These are phyloP conservation scores for Termitomyces bulborhizus DNA, from an alignment of 768 basidiomycete genomes.

Conservation along the genomic window DNA sequence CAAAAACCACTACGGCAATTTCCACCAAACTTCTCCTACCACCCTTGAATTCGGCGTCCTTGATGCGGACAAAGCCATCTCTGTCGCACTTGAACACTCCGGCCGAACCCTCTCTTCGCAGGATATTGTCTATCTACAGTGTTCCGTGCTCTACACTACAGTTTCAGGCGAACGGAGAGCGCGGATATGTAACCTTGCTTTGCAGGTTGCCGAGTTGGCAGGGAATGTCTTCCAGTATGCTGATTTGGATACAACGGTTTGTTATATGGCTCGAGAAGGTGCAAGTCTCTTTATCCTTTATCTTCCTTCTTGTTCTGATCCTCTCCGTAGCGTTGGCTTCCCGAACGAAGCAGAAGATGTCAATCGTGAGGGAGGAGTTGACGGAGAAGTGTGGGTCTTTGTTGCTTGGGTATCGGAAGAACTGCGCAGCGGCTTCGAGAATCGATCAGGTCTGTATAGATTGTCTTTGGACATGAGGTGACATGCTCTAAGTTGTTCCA, in stretches of 20 bases:
- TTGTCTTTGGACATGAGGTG: not conserved
- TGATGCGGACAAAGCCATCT: conserved; percentile 77
- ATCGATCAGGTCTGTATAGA: conserved; percentile 61
- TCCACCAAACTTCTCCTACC: conserved; percentile 57
- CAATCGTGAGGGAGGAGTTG: conserved; percentile 76
- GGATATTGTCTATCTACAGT: conserved; percentile 74
- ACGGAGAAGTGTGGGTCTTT: conserved; percentile 80
- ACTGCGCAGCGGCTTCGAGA: conserved; percentile 78
- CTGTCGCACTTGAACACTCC: conserved; percentile 69
- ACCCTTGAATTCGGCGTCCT: conserved; percentile 77
- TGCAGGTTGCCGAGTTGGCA: conserved; percentile 78
- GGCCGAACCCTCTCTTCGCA: conserved; percentile 58
- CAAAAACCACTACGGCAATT: conserved; percentile 62
- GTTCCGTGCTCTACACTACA: conserved; percentile 84
- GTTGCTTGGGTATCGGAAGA: conserved; percentile 78
- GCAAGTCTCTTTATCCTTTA: conserved; percentile 14
- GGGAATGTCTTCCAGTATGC: conserved; percentile 88
- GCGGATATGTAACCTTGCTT: conserved; percentile 77
- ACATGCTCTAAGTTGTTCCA: conserved; percentile 23
- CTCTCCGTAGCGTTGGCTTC: conserved; percentile 59
- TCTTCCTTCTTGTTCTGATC: not conserved
- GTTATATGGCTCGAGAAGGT: conserved; percentile 77
- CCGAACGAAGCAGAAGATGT: conserved; percentile 53
- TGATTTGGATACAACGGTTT: conserved; percentile 81
- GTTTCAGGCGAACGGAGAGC: conserved; percentile 74